These are phyloP conservation scores for Leccinum huronense DNA, from an alignment of 1,284 basidiomycete genomes.

Conservation along the genomic window DNA sequence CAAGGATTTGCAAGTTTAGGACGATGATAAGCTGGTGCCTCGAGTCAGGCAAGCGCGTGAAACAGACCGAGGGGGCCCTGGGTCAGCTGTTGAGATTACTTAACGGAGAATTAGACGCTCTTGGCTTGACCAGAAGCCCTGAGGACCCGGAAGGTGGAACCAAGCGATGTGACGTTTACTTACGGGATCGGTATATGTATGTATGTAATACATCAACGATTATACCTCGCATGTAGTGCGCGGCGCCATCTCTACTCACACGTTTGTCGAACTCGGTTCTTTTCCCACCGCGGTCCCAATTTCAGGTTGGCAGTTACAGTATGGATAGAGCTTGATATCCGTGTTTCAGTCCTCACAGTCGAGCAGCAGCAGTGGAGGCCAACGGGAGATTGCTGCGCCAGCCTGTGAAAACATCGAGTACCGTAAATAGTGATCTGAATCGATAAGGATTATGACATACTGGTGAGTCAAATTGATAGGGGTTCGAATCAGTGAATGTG, in stretches of 20 bases:
- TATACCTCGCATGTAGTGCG: background rate
- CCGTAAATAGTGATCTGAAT: background rate
- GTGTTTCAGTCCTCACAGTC: conserved; percentile 9
- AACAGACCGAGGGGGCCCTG: background rate
- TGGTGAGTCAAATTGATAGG: conserved; percentile 6
- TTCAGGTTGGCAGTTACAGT: background rate
- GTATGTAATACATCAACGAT: background rate
- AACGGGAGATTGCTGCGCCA: background rate
- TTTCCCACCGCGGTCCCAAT: conserved; percentile 13
- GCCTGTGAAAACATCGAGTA: background rate
- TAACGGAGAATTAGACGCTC: background rate
- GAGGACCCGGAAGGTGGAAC: conserved; percentile 8
- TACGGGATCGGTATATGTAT: conserved; percentile 10
- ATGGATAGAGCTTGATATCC: conserved; percentile 2
- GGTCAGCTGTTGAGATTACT: background rate
- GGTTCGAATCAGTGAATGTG: background rate
- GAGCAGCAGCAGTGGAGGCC: background rate
- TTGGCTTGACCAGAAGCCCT: conserved; percentile 3
- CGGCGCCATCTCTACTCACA: conserved; percentile 17
- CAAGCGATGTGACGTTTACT: conserved; percentile 11
- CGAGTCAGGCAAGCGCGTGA: background rate
- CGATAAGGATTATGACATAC: background rate
- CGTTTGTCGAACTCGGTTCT: conserved; percentile 15
- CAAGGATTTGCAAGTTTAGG: background rate
- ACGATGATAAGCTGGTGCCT: background rate